A percentile compares a stretch with the other conserved stretches of the same genome.
Evolutionary conservation across 2,329 filamentous ascomycete genomes (phyloP).

Genomic region (Fusarium longipes): DNA sequence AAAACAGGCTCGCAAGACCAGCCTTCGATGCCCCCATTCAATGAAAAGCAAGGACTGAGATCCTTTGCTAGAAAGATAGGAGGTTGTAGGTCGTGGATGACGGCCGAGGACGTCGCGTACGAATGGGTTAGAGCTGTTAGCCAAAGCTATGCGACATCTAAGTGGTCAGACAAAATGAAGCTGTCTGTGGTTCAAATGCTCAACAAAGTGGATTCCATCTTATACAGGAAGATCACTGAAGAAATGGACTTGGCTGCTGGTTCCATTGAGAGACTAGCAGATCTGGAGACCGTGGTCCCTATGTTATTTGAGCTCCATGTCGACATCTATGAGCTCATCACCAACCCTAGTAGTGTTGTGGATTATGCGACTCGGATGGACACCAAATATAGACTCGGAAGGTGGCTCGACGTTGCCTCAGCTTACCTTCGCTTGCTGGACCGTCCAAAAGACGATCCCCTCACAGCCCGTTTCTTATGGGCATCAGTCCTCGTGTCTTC

Average conservation of each 20-base stretch:
- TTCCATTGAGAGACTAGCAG: constrained; percentile 44
- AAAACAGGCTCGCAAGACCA: constrained; percentile 66
- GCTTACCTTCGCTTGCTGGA: constrained; percentile 55
- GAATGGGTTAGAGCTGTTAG: constrained; percentile 67
- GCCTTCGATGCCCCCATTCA: constrained; percentile 59
- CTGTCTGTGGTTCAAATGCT: constrained; percentile 67
- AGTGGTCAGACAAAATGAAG: constrained; percentile 70
- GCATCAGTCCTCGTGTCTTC: constrained; percentile 66
- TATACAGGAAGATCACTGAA: constrained; percentile 60
- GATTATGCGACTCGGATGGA: constrained; percentile 61
- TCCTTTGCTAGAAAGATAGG: constrained; percentile 64
- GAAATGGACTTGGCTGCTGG: constrained; percentile 53
- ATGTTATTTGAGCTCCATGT: constrained; percentile 72
- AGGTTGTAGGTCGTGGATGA: constrained; percentile 58
- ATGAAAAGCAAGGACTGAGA: constrained; percentile 64
- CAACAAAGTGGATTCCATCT: constrained; percentile 62
- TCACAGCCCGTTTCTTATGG: constrained; percentile 68
- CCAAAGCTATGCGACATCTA: constrained; percentile 62
- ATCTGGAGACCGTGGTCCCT: constrained; percentile 60
- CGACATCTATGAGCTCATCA: constrained; percentile 69
- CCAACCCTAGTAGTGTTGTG: constrained; percentile 66
- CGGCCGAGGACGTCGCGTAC: constrained; percentile 67
- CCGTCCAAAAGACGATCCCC: constrained; percentile 50
- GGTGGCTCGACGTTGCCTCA: constrained; percentile 65
- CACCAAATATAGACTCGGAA: constrained; percentile 61